A percentile compares a stretch with the other conserved stretches of the same genome.
These are phyloP conservation scores for Lasiodiplodia theobromae DNA, from an alignment of 2,329 filamentous ascomycete genomes.

Conservation along the genomic window DNA sequence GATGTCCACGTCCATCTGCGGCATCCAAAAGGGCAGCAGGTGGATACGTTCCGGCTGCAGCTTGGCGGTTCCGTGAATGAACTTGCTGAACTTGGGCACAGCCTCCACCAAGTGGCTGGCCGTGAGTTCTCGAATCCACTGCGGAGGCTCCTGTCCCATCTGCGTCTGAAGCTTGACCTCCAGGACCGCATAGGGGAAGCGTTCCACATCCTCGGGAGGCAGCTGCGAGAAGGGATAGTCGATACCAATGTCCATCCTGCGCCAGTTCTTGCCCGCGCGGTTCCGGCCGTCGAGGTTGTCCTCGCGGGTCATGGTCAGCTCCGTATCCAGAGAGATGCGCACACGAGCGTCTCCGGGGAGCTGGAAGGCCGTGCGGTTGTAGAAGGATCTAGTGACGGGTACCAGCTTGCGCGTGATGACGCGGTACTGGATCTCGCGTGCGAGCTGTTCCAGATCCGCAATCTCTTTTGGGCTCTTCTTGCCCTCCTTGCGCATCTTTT, in stretches of 20 bases:
- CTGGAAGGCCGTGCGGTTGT: constrained; percentile 98
- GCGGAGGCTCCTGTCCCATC: constrained; percentile 89
- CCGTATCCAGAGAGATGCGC: constrained; percentile 94
- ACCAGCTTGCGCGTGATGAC: constrained; percentile 84
- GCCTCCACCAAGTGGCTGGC: constrained; percentile 95
- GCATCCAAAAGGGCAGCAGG: constrained; percentile 94
- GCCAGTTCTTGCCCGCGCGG: constrained; percentile 88
- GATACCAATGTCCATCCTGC: constrained; percentile 95
- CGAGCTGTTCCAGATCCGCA: constrained; percentile 86
- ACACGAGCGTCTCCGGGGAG: constrained; percentile 94
- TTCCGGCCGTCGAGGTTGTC: constrained; percentile 86
- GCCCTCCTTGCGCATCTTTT: constrained; percentile 93
- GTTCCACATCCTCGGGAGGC: constrained; percentile 81
- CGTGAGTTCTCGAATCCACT: constrained; percentile 95
- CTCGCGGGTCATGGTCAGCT: constrained; percentile 92
- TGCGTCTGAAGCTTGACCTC: constrained; percentile 99
- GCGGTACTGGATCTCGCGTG: constrained; percentile 92
- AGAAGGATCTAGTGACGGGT: constrained; percentile 94
- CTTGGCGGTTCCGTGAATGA: constrained; percentile 91
- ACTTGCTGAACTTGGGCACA: constrained; percentile 99
- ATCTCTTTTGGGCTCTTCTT: constrained; percentile 95
- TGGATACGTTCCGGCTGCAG: constrained; percentile 88
- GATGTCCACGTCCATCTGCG: constrained; percentile 98
- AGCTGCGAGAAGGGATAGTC: constrained; percentile 94
- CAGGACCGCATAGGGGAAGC: constrained; percentile 94